A percentile compares a stretch with the other conserved stretches of the same genome.
phyloP scores from a whole-genome alignment of 495 filamentous ascomycete species.

The Penicillium arizonense region DNA sequence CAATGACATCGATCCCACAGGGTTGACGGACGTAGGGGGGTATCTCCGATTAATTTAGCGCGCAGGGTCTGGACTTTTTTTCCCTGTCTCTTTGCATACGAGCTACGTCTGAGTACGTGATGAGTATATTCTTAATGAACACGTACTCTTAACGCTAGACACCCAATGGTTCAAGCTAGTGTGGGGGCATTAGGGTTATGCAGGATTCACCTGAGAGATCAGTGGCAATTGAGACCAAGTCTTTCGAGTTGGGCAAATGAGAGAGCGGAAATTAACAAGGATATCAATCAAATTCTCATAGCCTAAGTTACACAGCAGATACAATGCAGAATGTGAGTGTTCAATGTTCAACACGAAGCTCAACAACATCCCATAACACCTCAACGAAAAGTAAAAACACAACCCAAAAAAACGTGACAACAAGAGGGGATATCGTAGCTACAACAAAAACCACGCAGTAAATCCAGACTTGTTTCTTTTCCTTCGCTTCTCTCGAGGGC shows the following conservation, averaged over 20 bases:
- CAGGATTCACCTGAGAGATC: background rate
- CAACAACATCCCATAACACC: background rate
- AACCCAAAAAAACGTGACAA: constrained; percentile 13
- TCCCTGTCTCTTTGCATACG: background rate
- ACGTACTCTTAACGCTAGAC: background rate
- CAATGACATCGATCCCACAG: constrained; percentile 6
- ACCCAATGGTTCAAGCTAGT: background rate
- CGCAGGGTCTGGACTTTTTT: background rate
- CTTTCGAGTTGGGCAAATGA: background rate
- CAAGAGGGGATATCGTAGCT: constrained; percentile 27
- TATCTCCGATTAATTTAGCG: background rate
- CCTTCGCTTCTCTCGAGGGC: constrained; percentile 3
- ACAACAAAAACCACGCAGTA: constrained; percentile 16
- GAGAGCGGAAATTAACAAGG: background rate
- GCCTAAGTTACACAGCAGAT: background rate
- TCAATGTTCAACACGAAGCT: background rate
- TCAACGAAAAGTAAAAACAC: constrained; percentile 6
- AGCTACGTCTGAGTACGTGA: background rate
- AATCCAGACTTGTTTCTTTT: constrained; percentile 9
- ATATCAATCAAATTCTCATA: background rate
- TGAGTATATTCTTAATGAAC: background rate
- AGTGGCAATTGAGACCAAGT: background rate
- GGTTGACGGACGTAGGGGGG: background rate
- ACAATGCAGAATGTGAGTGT: background rate
- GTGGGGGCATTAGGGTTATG: constrained; percentile 9